Evolutionary conservation across 495 filamentous ascomycete species (phyloP).

Genomic region (Oleoguttula mirabilis): DNA sequence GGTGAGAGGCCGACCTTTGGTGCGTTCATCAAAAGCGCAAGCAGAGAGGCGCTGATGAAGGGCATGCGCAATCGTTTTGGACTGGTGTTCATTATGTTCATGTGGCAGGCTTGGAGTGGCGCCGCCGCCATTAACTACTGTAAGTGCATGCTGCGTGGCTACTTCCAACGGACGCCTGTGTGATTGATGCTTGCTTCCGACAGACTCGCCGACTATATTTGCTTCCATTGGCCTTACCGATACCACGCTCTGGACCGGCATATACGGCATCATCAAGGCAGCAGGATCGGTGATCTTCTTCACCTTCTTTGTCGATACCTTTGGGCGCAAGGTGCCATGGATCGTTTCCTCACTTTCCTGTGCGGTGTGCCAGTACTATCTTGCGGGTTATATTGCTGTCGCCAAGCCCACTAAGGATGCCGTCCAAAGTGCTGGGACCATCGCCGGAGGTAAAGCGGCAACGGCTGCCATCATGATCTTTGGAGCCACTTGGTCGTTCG

Average conservation of each 20-base stretch:
- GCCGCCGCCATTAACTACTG: slow-evolving; percentile 30
- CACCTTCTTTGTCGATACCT: slow-evolving; percentile 24
- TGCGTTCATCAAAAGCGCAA: slow-evolving; percentile 23
- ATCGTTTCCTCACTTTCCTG: slow-evolving; percentile 27
- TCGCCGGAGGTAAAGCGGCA: slow-evolving; percentile 28
- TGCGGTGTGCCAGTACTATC: slow-evolving; percentile 25
- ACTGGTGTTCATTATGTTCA: slow-evolving; percentile 31
- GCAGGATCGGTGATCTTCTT: slow-evolving; percentile 26
- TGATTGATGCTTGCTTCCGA: not conserved
- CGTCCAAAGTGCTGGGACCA: slow-evolving; percentile 20
- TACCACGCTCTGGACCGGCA: slow-evolving; percentile 27
- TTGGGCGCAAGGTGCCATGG: slow-evolving; percentile 26
- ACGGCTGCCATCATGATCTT: slow-evolving; percentile 34
- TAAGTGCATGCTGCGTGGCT: not conserved
- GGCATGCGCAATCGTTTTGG: slow-evolving; percentile 31
- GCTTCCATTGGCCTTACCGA: slow-evolving; percentile 26
- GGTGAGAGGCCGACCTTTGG: slow-evolving; percentile 17
- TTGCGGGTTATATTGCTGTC: slow-evolving; percentile 27
- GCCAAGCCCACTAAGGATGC: slow-evolving; percentile 13
- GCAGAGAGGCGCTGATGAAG: slow-evolving; percentile 22
- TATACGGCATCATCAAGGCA: slow-evolving; percentile 27
- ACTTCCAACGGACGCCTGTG: not conserved
- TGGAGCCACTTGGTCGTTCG: slow-evolving; percentile 20
- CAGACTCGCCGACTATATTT: slow-evolving; percentile 28
- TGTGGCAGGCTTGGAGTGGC: slow-evolving; percentile 27